Conservation (phyloP, 129 eudicot species). For the Lactuca saligna region DNA sequence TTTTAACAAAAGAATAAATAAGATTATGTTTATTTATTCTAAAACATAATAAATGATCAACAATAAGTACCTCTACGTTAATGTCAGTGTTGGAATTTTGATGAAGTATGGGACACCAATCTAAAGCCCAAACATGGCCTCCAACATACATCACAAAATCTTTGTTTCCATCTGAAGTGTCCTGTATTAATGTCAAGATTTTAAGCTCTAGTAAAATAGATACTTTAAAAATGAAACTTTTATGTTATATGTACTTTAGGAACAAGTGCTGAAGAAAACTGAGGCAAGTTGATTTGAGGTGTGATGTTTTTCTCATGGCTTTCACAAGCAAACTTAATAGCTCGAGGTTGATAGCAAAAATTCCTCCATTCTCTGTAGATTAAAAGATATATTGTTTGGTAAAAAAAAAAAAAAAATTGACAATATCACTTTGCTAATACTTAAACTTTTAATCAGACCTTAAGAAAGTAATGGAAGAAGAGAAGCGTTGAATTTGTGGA, state of each 20-base stretch:
- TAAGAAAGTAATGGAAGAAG: slow-evolving; percentile 60
- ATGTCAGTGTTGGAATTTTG: slow-evolving; percentile 33
- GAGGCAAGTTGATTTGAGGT: slow-evolving; percentile 49
- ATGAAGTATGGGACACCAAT: slow-evolving; percentile 86
- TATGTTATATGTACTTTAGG: slow-evolving; percentile 53
- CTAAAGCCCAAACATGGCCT: slow-evolving; percentile 86
- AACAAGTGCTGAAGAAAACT: slow-evolving; percentile 79
- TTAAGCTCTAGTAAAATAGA: not conserved
- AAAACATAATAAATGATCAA: slow-evolving; percentile 1
- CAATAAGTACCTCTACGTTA: slow-evolving; percentile 60
- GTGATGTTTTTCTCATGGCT: slow-evolving; percentile 44
- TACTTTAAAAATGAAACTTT: not conserved
- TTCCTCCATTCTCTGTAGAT: slow-evolving; percentile 71
- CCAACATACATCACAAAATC: slow-evolving; percentile 89
- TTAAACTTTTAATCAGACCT: slow-evolving; percentile 35
- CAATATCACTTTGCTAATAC: too few species aligned
- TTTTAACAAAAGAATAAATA: slow-evolving; percentile 6
- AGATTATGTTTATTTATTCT: slow-evolving; percentile 5
- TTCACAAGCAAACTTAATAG: slow-evolving; percentile 56
- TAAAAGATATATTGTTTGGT: not conserved
- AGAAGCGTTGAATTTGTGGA: slow-evolving; percentile 49
- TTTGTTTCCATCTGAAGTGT: slow-evolving; percentile 38
- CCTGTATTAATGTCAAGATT: slow-evolving; percentile 33
- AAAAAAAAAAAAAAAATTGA: too few species aligned
- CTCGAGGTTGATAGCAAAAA: slow-evolving; percentile 60